These are phyloP conservation scores for Porcisia deanei DNA, from an alignment of 208 protist genomes.

Conservation along the genomic window DNA sequence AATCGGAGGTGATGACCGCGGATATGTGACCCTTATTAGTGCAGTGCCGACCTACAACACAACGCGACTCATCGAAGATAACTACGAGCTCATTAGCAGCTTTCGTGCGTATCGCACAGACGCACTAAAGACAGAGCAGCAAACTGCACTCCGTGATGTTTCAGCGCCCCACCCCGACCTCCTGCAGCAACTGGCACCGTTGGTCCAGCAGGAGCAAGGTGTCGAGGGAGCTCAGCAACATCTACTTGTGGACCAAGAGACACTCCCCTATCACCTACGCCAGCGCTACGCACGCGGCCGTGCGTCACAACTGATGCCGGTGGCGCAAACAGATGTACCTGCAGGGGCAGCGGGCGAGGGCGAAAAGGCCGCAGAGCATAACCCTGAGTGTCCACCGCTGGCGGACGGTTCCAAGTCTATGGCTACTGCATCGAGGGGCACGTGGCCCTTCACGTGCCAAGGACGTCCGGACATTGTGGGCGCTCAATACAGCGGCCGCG, in stretches of 20 bases:
- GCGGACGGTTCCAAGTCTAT: background rate
- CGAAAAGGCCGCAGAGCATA: background rate
- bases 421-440: conserved; percentile 19
- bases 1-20: conserved; percentile 48
- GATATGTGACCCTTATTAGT: conserved; percentile 66
- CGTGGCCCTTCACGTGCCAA: conserved; percentile 50
- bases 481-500: background rate
- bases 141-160: conserved; percentile 39
- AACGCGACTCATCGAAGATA: conserved; percentile 62
- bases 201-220: conserved; percentile 28
- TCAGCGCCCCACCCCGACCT: conserved; percentile 76
- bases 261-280: conserved; percentile 45
- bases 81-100: conserved; percentile 84
- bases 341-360: background rate
- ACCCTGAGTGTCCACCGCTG: conserved; percentile 1
- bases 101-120: conserved; percentile 80
- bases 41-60: conserved; percentile 64
- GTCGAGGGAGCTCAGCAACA: conserved; percentile 24
- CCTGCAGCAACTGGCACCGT: conserved; percentile 53
- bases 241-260: conserved; percentile 53
- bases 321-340: background rate
- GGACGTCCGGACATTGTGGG: conserved; percentile 23
- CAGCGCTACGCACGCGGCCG: conserved; percentile 12
- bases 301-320: conserved; percentile 4
- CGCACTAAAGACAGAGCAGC: conserved; percentile 47